These are phyloP conservation scores for Diversispora eburnea DNA, from an alignment of 192 early-diverging fungal genomes.

Conservation along the genomic window DNA sequence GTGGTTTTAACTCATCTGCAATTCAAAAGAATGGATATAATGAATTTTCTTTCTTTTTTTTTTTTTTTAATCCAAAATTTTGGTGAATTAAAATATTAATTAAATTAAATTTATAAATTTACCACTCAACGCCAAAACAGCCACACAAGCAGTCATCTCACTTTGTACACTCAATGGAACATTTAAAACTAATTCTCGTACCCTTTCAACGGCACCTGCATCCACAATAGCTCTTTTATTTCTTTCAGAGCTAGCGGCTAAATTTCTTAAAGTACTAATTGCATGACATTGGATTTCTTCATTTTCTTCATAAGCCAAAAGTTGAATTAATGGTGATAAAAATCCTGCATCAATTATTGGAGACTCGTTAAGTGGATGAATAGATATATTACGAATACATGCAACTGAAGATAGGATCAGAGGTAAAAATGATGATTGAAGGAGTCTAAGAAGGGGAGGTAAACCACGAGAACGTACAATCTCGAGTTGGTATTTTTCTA, in stretches of 20 bases:
- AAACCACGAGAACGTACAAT: conserved; percentile 77
- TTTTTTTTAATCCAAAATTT: no score
- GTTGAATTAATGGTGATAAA: conserved; percentile 61
- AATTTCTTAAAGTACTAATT: conserved; percentile 77
- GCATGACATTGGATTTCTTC: conserved; percentile 86
- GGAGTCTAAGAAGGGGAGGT: conserved; percentile 64
- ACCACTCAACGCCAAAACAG: conserved; percentile 72
- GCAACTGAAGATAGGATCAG: conserved; percentile 81
- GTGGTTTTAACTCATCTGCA: conserved; percentile 64
- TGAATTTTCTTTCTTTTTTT: no score
- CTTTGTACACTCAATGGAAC: conserved; percentile 62
- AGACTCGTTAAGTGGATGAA: conserved; percentile 79
- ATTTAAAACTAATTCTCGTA: conserved; percentile 53
- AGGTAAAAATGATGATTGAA: conserved; percentile 71
- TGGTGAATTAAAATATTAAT: no score
- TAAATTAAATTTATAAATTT: conserved; percentile 17
- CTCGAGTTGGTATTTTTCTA: conserved; percentile 80
- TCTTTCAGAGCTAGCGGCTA: conserved; percentile 73
- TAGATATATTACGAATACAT: conserved; percentile 87
- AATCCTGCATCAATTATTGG: conserved; percentile 80
- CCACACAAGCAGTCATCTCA: conserved; percentile 83
- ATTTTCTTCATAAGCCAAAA: conserved; percentile 64
- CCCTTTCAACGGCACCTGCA: conserved; percentile 72
- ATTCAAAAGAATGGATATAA: no score
- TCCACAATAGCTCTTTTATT: conserved; percentile 74